These are phyloP conservation scores for Mycena sp. DNA, from an alignment of 1,284 basidiomycete species.

Conservation along the genomic window DNA sequence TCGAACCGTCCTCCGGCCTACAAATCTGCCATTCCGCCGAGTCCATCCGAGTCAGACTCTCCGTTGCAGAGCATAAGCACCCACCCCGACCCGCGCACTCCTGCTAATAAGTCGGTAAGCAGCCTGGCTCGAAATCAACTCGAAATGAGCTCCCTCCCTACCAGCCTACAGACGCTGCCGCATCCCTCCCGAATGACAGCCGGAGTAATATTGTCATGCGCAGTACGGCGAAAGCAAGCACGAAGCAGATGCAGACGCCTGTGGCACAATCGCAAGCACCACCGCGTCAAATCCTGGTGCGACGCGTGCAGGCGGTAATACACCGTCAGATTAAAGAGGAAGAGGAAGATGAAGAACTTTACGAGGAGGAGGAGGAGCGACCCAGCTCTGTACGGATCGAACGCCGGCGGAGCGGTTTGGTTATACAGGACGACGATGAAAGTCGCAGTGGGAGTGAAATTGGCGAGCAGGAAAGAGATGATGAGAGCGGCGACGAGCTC, in stretches of 20 bases:
- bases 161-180: background rate
- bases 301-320: slow-evolving; percentile 29
- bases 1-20: slow-evolving; percentile 21
- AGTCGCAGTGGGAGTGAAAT: slow-evolving; percentile 10
- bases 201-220: background rate
- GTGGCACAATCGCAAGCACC: slow-evolving; percentile 19
- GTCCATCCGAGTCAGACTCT: slow-evolving; percentile 24
- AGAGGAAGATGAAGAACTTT: slow-evolving; percentile 8
- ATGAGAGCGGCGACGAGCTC: slow-evolving; percentile 28
- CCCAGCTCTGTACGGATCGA: slow-evolving; percentile 11
- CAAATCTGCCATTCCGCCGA: slow-evolving; percentile 26
- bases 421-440: slow-evolving; percentile 25
- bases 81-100: slow-evolving; percentile 16
- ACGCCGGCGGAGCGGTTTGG: slow-evolving; percentile 26
- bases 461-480: background rate
- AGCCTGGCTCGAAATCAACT: background rate
- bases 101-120: slow-evolving; percentile 18
- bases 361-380: slow-evolving; percentile 18
- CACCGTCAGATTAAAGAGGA: slow-evolving; percentile 26
- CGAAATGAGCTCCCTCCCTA: slow-evolving; percentile 15
- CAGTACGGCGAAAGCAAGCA: slow-evolving; percentile 1
- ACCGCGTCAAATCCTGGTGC: slow-evolving; percentile 28
- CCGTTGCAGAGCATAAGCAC: slow-evolving; percentile 18
- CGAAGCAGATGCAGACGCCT: slow-evolving; percentile 14
- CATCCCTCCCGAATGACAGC: background rate